Conservation (phyloP, 192 early-diverging fungal genomes). For the Obelidium mucronatum region DNA sequence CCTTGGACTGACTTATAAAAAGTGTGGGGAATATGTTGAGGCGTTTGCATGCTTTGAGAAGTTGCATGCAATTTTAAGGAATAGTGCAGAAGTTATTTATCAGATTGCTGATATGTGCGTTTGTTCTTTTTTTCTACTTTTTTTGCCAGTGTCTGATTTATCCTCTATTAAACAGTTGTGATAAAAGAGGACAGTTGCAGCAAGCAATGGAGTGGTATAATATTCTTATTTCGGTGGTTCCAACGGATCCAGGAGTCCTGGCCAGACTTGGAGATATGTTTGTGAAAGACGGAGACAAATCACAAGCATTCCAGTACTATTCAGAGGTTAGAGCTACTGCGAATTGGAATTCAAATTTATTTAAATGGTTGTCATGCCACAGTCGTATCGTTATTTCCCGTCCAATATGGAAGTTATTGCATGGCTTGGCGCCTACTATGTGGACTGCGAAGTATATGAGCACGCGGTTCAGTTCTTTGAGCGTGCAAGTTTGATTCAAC, state of each 20-base stretch:
- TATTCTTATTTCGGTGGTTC: conserved; percentile 66
- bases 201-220: conserved; percentile 70
- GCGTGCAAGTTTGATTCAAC: conserved; percentile 56
- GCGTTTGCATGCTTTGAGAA: conserved; percentile 65
- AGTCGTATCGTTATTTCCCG: conserved; percentile 68
- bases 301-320: conserved; percentile 69
- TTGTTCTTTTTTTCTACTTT: conserved; percentile 18
- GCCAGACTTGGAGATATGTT: conserved; percentile 60
- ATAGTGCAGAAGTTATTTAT: conserved; percentile 63
- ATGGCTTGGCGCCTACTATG: conserved; percentile 69
- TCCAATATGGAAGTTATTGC: conserved; percentile 62
- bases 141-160: neutral
- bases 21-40: conserved; percentile 45
- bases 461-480: conserved; percentile 68
- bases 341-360: neutral
- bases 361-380: neutral
- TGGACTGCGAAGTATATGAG: conserved; percentile 69
- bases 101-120: conserved; percentile 68
- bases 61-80: conserved; percentile 62
- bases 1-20: conserved; percentile 58
- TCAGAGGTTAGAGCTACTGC: conserved; percentile 52
- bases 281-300: conserved; percentile 59
- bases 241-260: conserved; percentile 64
- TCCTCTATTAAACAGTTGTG: conserved; percentile 43
- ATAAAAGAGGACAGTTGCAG: conserved; percentile 54